Base-by-base conservation (phyloP, 2,329 filamentous ascomycete species). In the Hypoxylon sp. region DNA sequence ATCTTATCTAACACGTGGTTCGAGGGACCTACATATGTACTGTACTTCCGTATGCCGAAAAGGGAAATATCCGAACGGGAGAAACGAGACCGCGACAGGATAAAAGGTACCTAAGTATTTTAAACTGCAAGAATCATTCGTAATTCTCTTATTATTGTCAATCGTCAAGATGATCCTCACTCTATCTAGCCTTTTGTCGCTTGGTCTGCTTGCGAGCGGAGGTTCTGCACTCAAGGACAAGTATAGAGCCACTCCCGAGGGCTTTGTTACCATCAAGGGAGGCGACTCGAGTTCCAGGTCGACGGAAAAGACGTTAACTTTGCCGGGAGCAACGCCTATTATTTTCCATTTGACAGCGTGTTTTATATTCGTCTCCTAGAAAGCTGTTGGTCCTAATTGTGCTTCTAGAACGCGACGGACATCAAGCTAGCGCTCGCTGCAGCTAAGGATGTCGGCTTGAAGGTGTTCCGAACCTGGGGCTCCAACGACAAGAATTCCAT, bases 401-500 rank as follows among this genome's bases (percentile, higher is more conserved):
- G 8, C 19, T 6, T 9, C 3, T 54, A 85, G 82, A 81, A 82
- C 70, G 78, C 83, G 73, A 74, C 79, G 2, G 69, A 73, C 25
- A 68, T 73, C 12, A 64, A 72, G 39, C 59, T 72, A 1, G 71
- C 70, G 12, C 68, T 73, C 3, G 43, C 66, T 21, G 71, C 70
- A 5, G 71, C 71, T 3, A 70, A 69, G 30, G 69, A 72, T 12
- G 71, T 70, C 5, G 71, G 71, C 6, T 48, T 73, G 19, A 84
- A 80, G 52, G 84, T 87, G 4, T 82, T 87, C 72, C 82, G 85
- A 25, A 87, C 84, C 7, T 87, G 85, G 85, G 84, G 83, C 14
- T 87, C 86, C 78, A 85, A 87, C 70, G 85, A 87, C 74, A 84
- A 83, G 71, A 87, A 87, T 71, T 76, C 75, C 23, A 86, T 84